Evolutionary conservation across 768 basidiomycete species (phyloP), one percentile per base, ranked within the genome.

Genomic region (Auriscalpium vulgare): DNA sequence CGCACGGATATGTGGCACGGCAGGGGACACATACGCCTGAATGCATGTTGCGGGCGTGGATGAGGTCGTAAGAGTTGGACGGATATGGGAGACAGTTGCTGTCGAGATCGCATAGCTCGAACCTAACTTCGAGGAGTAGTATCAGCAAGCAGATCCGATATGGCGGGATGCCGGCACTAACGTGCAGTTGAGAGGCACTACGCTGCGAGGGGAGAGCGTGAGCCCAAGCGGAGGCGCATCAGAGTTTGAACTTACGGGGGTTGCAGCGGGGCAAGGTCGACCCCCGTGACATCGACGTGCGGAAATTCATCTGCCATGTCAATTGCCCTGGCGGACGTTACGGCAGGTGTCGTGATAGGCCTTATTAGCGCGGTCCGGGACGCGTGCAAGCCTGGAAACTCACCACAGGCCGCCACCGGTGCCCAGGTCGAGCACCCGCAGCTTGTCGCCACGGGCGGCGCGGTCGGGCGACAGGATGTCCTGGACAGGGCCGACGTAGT

Each of bases 291-390:
- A 60, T 86, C 82, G 56, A 76, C 83, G 50, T 71, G 66, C 46
- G 81, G 82, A 67, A 88, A 87, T 68, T 85, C 84, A 62, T 87
- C 83, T 50, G 85, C 86, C 70, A 87, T 79, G 67, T 83, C 82
- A 60, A 87, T 80, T 23, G 86, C 83, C 85, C 84, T 87, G 62
- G 49, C 29, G 29, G 4, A 35, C 29, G 47, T 47, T 51, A 51
- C n/a, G 38, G 14, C 11, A 46, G 14, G 23, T 17, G 21, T 23
- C 34, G 21, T 54, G 35, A 36, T 29, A 51, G 9, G 17, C 50
- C 9, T 51, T 21, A 34, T 17, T n/a, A 51, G 8, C 35, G 17
- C 16, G 19, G n/a, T 38, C 46, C 8, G 16, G 11, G 29, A 51
- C 38, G 52, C 53, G 40, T 45, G 7, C 4, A 29, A 5, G 23